Percentiles rank a stretch among this genome's conserved stretches.
These are phyloP conservation scores for Epichloe hybrida DNA, from an alignment of 2,329 filamentous ascomycete species.

Conservation along the genomic window DNA sequence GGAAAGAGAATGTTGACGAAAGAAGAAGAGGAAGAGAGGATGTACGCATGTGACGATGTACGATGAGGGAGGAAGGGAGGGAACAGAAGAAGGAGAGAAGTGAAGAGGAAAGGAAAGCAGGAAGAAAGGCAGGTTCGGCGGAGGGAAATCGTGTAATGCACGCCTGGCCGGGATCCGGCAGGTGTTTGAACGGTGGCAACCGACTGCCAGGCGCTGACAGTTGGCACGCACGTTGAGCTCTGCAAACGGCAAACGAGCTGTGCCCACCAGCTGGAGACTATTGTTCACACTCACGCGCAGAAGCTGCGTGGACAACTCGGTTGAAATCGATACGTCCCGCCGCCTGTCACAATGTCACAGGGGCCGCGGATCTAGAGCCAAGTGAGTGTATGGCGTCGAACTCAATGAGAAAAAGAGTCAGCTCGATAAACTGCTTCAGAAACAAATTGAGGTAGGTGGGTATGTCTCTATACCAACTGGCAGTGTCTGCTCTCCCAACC, in stretches of 20 bases:
- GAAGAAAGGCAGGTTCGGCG: conserved; percentile 1
- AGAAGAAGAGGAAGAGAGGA: not conserved
- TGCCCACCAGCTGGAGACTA: too few relatives aligned
- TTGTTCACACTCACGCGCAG: too few relatives aligned
- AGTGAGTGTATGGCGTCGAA: too few relatives aligned
- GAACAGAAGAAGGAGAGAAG: conserved; percentile 4
- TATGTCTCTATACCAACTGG: too few relatives aligned
- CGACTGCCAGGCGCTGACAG: not conserved
- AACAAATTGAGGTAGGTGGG: not conserved
- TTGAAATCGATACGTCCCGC: too few relatives aligned
- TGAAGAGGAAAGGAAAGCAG: not conserved
- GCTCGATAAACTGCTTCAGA: not conserved
- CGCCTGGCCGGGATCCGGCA: not conserved
- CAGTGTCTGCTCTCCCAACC: not conserved
- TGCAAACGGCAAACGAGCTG: not conserved
- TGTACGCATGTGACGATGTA: not conserved
- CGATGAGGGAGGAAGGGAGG: not conserved
- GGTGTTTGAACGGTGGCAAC: not conserved
- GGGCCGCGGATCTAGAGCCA: too few relatives aligned
- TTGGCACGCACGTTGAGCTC: not conserved
- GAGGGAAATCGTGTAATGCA: not conserved
- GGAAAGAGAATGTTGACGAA: not conserved
- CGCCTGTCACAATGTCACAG: too few relatives aligned
- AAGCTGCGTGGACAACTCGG: too few relatives aligned
- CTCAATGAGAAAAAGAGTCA: too few relatives aligned